Evolutionary conservation across 208 protist genomes (phyloP), one percentile per base, ranked within the genome.

Genomic region (Acanthamoeba triangularis): DNA sequence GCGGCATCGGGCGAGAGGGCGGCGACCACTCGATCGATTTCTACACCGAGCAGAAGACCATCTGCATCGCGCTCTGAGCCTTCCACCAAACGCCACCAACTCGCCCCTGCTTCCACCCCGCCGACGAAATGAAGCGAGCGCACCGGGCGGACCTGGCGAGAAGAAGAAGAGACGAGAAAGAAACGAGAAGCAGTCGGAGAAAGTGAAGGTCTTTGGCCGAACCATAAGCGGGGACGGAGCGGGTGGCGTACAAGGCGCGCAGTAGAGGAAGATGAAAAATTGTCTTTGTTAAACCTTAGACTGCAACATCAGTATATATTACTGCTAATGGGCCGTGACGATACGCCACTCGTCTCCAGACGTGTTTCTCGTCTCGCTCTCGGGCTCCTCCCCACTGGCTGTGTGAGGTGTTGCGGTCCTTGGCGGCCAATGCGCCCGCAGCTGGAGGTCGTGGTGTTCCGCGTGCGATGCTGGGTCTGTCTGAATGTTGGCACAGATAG

Each of bases 11-110:
- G 25, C 90, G 97, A 30, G 97, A 98, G 54, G 97, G 96, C 90
- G 97, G 97, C 25, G 78, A 97, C n/a, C 69, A 97, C 61, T 96
- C 94, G 41, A 85, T 98, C 37, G 97, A 98, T 37, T 98, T 98
- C 87, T 98, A 97, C 72, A 97, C 96, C 47, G 97, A 98, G 41
- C 47, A 96, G 63, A 98, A 98, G 84, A 98, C 87, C 74, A 90
- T 98, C 54, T 98, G 97, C 90, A 96, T 98, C 78, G 41, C 44
- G 16, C 78, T 87, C 61, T 67, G 61, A 67, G 61, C 8, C 61
- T 33, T 16, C 52, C 52, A 7, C 7, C 52, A 59, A 59, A 16
- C 23, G 23, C 13, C 56, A 61, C 56, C 56, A 16, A 61, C 56
- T 47, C 41, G 41, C n/a, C n/a, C n/a, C n/a, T n/a, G 41, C 41